A percentile compares a stretch with the other conserved stretches of the same genome.
These are phyloP conservation scores for Silene conica DNA, from an alignment of 148 eudicot species.

Conservation along the genomic window DNA sequence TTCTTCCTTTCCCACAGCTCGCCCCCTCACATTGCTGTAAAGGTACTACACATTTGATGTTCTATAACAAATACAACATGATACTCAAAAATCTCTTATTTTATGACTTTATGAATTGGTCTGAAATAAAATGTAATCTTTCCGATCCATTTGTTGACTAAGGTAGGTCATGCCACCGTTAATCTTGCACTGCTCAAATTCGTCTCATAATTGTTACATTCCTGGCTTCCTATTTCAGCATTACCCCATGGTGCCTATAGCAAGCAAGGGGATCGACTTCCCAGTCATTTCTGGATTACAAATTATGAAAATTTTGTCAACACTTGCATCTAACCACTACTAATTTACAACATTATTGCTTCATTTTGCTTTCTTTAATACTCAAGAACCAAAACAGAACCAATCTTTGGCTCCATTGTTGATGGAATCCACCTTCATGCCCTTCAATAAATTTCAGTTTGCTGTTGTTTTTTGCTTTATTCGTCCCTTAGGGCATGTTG, in stretches of 20 bases:
- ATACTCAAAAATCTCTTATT: background rate
- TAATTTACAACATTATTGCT: background rate
- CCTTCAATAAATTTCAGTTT: background rate
- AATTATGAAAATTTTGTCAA: background rate
- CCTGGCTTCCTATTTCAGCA: background rate
- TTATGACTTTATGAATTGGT: background rate
- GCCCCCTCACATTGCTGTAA: conserved; percentile 67
- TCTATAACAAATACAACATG: background rate
- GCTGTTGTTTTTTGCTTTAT: background rate
- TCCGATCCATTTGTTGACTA: background rate
- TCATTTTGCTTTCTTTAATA: background rate
- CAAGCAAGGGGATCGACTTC: too few relatives aligned
- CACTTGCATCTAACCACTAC: background rate
- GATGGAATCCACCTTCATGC: background rate
- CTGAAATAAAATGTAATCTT: background rate
- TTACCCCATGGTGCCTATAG: background rate
- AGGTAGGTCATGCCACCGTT: background rate
- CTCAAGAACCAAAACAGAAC: background rate
- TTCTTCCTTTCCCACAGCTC: conserved; percentile 84
- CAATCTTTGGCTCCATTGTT: background rate
- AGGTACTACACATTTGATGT: conserved; percentile 42
- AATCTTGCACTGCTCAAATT: background rate
- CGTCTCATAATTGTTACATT: background rate
- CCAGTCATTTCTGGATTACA: background rate
- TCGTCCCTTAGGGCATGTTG: background rate